These are phyloP conservation scores for Volvox reticuliferus DNA, from an alignment of 139 green algal genomes.

Conservation along the genomic window DNA sequence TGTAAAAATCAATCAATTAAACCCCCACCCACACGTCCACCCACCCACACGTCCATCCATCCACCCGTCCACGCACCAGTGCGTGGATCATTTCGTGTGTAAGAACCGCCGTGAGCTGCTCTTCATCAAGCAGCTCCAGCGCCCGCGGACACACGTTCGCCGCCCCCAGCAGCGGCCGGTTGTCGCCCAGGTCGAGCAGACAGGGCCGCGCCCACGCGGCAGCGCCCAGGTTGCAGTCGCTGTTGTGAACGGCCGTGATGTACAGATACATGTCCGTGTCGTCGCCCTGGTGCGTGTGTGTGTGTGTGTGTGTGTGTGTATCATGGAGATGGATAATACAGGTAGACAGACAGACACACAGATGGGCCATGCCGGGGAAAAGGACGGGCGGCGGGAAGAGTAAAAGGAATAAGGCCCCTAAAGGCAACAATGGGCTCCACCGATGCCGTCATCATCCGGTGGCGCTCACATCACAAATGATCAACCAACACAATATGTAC, in stretches of 20 bases:
- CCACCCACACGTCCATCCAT: too few relatives aligned
- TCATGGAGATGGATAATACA: too few relatives aligned
- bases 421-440: too few relatives aligned
- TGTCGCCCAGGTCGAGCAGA: conserved; percentile 58
- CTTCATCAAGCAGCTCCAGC: conserved; percentile 45
- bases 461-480: too few relatives aligned
- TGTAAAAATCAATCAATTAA: too few relatives aligned
- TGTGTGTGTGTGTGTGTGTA: too few relatives aligned
- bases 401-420: background rate
- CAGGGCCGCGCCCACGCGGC: conserved; percentile 64
- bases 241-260: conserved; percentile 61
- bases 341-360: too few relatives aligned
- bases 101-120: conserved; percentile 48
- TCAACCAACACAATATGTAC: too few relatives aligned
- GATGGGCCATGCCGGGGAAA: background rate
- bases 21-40: too few relatives aligned
- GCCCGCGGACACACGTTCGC: conserved; percentile 63
- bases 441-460: too few relatives aligned
- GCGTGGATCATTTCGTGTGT: conserved; percentile 68
- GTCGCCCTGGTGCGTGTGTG: conserved; percentile 21
- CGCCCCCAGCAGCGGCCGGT: conserved; percentile 55
- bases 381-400: background rate
- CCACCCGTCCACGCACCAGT: conserved; percentile 20
- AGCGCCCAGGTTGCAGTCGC: conserved; percentile 56
- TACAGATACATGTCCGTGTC: conserved; percentile 67